These are phyloP conservation scores for Paraleonurus japonicus DNA, from an alignment of 257 asterid genomes.

Conservation along the genomic window DNA sequence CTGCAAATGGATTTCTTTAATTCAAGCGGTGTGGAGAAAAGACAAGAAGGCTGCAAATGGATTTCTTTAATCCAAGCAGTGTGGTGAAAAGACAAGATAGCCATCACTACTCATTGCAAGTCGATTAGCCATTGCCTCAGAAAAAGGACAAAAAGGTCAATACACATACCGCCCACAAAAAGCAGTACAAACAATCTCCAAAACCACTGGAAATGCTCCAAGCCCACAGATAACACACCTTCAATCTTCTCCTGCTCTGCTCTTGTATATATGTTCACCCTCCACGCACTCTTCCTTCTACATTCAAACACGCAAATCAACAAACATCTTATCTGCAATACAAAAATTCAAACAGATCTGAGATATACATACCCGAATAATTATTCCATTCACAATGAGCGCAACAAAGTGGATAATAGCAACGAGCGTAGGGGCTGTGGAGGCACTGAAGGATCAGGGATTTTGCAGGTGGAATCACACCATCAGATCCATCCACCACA, in stretches of 20 bases:
- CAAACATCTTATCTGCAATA: conserved; percentile 1
- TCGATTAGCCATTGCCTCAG: background rate
- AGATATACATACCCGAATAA: background rate
- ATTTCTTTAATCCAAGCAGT: conserved; percentile 7
- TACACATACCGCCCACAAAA: background rate
- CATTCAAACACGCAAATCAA: background rate
- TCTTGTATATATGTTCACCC: background rate
- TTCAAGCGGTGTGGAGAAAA: background rate
- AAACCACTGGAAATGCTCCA: background rate
- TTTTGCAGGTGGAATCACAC: conserved; percentile 25
- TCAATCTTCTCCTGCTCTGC: background rate
- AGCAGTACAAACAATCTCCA: background rate
- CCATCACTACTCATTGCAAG: background rate
- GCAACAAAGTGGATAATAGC: conserved; percentile 9
- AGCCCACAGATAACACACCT: background rate
- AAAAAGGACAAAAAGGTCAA: background rate
- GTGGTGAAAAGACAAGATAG: background rate
- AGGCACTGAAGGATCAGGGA: conserved; percentile 26
- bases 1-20: conserved; percentile 2
- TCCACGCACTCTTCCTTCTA: background rate
- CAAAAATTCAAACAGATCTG: background rate
- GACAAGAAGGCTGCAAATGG: background rate
- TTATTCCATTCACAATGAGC: background rate
- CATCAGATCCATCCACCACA: conserved; percentile 3
- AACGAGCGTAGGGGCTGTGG: conserved; percentile 22